phyloP scores from a whole-genome alignment of 352 stramenopile species.

The Pythium pyrilobum region DNA sequence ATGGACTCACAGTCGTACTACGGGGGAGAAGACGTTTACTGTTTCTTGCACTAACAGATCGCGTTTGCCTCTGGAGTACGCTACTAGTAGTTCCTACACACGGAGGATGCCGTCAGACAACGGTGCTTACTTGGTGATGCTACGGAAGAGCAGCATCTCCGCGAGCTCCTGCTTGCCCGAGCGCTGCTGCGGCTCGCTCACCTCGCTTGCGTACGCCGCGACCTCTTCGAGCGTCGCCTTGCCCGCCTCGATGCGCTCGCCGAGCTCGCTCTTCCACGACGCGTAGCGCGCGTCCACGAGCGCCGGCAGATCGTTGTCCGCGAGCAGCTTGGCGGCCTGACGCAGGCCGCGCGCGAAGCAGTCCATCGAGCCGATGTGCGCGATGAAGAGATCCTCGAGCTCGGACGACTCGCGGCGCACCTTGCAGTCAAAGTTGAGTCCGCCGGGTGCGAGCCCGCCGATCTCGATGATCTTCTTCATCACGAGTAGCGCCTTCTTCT shows the following conservation, averaged over 20 bases:
- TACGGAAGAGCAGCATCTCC: not conserved
- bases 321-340: constrained; percentile 3
- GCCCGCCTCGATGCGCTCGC: not conserved
- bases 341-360: not conserved
- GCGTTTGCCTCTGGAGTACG: too few species aligned
- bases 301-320: not conserved
- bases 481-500: not conserved
- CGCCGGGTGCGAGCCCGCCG: not conserved
- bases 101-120: too few species aligned
- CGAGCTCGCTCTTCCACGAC: not conserved
- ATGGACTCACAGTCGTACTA: too few species aligned
- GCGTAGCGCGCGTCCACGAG: not conserved
- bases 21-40: too few species aligned
- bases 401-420: not conserved
- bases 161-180: constrained; percentile 5
- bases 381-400: constrained; percentile 1
- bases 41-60: too few species aligned
- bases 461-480: constrained; percentile 6
- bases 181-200: not conserved
- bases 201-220: not conserved
- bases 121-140: too few species aligned
- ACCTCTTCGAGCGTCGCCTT: constrained; percentile 2
- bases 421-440: constrained; percentile 3
- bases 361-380: constrained; percentile 1
- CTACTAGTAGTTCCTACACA: too few species aligned